Evolutionary conservation across 805 yeast species (phyloP).

Genomic region (Yarrowia bubula): DNA sequence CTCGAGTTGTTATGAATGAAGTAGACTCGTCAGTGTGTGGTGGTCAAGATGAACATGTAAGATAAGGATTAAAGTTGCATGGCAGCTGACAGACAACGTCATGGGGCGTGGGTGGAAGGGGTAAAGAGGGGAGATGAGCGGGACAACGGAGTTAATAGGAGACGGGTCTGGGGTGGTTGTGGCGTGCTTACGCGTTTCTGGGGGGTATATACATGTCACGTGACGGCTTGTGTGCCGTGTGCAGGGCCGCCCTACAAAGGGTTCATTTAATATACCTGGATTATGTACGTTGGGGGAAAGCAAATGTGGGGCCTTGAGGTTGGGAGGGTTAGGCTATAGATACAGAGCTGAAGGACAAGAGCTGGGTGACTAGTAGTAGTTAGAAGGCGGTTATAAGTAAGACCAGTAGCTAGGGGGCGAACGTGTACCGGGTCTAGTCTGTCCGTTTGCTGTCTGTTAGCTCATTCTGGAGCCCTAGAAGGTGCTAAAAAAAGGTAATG

Average conservation of each 20-base stretch:
- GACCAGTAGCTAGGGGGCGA: background rate
- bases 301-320: background rate
- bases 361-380: too few relatives aligned
- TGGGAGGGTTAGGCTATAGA: too few relatives aligned
- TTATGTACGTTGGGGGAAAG: background rate
- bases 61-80: slow-evolving; percentile 24
- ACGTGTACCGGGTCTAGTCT: too few relatives aligned
- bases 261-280: slow-evolving; percentile 12
- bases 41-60: background rate
- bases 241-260: background rate
- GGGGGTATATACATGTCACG: background rate
- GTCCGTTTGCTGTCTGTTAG: too few relatives aligned
- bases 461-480: too few relatives aligned
- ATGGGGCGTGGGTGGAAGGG: slow-evolving; percentile 19
- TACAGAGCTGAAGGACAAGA: too few relatives aligned
- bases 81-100: slow-evolving; percentile 25
- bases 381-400: background rate
- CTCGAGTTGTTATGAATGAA: background rate
- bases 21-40: background rate
- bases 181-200: too few relatives aligned
- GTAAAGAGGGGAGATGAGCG: slow-evolving; percentile 12
- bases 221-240: background rate
- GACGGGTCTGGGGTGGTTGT: background rate
- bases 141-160: background rate
- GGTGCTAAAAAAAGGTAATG: too few relatives aligned